These are phyloP conservation scores for Mycena leptocephala DNA, from an alignment of 768 basidiomycete species.

Conservation along the genomic window DNA sequence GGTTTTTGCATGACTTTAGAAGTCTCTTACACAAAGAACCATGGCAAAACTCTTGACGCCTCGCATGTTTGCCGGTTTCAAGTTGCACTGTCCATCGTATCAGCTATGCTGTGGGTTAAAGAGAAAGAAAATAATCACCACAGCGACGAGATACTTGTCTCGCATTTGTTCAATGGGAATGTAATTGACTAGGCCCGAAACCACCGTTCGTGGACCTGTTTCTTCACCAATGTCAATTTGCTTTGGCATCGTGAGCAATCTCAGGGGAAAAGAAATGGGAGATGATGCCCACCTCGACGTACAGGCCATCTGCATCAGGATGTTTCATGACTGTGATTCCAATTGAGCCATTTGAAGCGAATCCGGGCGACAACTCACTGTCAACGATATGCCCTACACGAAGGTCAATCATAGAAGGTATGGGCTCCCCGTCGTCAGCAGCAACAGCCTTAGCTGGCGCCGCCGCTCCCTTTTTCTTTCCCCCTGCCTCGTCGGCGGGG, in stretches of 20 bases:
- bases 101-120: neutral
- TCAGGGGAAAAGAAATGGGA: neutral
- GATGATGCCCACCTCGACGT: conserved; percentile 80
- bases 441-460: conserved; percentile 62
- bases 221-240: conserved; percentile 98
- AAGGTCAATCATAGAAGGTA: conserved; percentile 97
- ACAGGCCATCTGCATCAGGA: conserved; percentile 98
- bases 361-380: conserved; percentile 63
- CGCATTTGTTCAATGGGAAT: conserved; percentile 96
- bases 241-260: conserved; percentile 55
- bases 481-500: conserved; percentile 47
- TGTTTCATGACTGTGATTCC: conserved; percentile 87
- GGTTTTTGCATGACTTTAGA: neutral
- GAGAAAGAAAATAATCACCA: conserved; percentile 64
- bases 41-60: conserved; percentile 99
- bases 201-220: conserved; percentile 94
- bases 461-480: conserved; percentile 54
- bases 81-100: conserved; percentile 76
- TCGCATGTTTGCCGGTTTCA: conserved; percentile 97
- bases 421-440: conserved; percentile 85
- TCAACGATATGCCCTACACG: conserved; percentile 95
- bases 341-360: neutral
- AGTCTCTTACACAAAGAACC: conserved; percentile 87
- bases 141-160: conserved; percentile 86
- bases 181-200: conserved; percentile 97